Base-by-base conservation (phyloP, 2,329 filamentous ascomycete genomes). In the Didymella segeticola region DNA sequence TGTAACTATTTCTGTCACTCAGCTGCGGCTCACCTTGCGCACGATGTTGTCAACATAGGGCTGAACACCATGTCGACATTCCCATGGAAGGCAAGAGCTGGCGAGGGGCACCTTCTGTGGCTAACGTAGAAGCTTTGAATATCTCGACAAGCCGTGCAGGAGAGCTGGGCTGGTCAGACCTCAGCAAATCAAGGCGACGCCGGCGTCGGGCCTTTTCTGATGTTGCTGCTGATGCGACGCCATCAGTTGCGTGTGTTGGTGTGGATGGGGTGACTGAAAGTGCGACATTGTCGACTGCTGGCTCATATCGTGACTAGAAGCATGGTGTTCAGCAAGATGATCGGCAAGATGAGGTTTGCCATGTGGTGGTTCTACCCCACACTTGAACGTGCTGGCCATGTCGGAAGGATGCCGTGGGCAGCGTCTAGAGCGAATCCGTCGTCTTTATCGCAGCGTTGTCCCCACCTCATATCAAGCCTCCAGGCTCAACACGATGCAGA, bases 341-440 rank as follows among this genome's bases (percentile, higher is more conserved):
- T 36, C 33, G 33, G 8, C 33, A 36, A 22, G 1, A 10, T 36
- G 17, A 36, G 33, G 33, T 12, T 36, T 10, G n/a, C n/a, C n/a
- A n/a, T n/a, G n/a, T n/a, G 41, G 17, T 46, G 27, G 31, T 41
- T 20, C 25, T 54, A 49, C 45, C 51, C 51, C 51, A 54, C 51
- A 49, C 23, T 47, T 49, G 15, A 26, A 29, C 45, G 34, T 49
- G 33, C 39, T 10, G 26, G 26, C 39, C 33, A 45, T 31, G 29
- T 43, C 48, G 48, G 48, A 34, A 48, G n/a, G 38, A 48, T 39
- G 38, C 38, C 43, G 47, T 22, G 30, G 25, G n/a, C 29, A 41
- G 48, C 43, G 50, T 45, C 51, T 53, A 47, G 50, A 47, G 30
- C 50, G 37, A 43, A 43, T 53, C 38, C 26, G 43, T 45, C 38